Conservation (phyloP, 805 yeast genomes). For the Wickerhamomyces silvicola region DNA sequence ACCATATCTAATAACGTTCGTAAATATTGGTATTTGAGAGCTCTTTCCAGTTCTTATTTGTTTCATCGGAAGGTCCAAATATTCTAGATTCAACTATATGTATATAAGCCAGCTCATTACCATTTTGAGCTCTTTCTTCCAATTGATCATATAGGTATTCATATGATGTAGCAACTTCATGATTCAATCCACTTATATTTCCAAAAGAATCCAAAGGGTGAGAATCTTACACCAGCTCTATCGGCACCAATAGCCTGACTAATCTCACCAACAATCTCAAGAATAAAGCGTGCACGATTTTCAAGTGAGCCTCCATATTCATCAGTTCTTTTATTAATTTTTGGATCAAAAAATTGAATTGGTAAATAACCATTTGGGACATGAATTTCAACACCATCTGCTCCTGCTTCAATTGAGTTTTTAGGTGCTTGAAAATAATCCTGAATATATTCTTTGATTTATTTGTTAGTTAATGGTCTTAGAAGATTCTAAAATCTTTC, state of each 20-base stretch:
- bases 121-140: constrained; percentile 29
- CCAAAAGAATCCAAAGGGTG: constrained; percentile 30
- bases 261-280: constrained; percentile 46
- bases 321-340: constrained; percentile 41
- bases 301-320: constrained; percentile 51
- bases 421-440: constrained; percentile 43
- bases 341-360: constrained; percentile 47
- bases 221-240: constrained; percentile 33
- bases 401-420: constrained; percentile 29
- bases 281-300: constrained; percentile 37
- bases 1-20: constrained; percentile 28
- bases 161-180: constrained; percentile 30
- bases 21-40: constrained; percentile 8
- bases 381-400: constrained; percentile 64
- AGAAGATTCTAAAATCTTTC: too few species aligned
- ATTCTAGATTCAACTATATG: constrained; percentile 41
- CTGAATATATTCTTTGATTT: constrained; percentile 33
- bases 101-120: constrained; percentile 33
- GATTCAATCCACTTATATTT: constrained; percentile 17
- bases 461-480: constrained; percentile 17
- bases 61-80: constrained; percentile 6
- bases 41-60: neutral
- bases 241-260: constrained; percentile 46
- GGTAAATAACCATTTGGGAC: constrained; percentile 61
- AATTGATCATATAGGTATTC: constrained; percentile 34